Base-by-base conservation (phyloP, 768 basidiomycete genomes). In the Dictyophora rubrovolvata region DNA sequence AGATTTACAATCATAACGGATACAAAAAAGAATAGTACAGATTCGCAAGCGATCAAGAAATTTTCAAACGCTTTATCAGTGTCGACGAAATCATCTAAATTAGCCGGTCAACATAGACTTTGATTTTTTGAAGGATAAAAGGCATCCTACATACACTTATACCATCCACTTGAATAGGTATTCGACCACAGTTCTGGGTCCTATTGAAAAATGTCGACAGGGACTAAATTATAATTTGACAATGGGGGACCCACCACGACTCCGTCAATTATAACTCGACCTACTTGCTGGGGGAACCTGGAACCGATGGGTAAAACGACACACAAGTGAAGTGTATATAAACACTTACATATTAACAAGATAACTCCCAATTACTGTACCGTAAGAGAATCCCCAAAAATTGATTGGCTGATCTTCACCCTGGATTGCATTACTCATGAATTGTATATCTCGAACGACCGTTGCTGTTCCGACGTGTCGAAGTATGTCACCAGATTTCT, bases 381-480 rank as follows among this genome's bases (percentile, higher is more conserved):
- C 71, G 55, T 72, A 72, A 1, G 69, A 70, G 34, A 63, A 63
- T 11, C 71, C 71, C 47, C 61, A 69, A 63, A 66, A 70, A 53
- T 72, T 71, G 16, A 67, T 68, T 9, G 67, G 54, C 5, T 65
- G 60, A 28, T 68, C 64, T 11, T 65, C 60, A 11, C 71, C 70
- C 14, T 70, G 69, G 5, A 72, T 36, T 0, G 61, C 56, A 6
- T 57, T 56, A n/a, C 64, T 65, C n/a, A 71, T 62, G 53, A 61
- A 65, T 55, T 70, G 69, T 10, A 72, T 63, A 55, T 72, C 71
- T 12, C 71, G 64, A 9, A 67, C 70, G 20, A 72, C 69, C 11
- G 65, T 69, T 46, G 63, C 64, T 1, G 70, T 72, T 2, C 71
- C 70, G 60, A 70, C 67, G 53, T 70, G 69, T 36, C 59, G 60